A percentile compares a stretch with the other conserved stretches of the same genome.
Conservation (phyloP, 306 rosid species). For the Trichosanthes truncata region DNA sequence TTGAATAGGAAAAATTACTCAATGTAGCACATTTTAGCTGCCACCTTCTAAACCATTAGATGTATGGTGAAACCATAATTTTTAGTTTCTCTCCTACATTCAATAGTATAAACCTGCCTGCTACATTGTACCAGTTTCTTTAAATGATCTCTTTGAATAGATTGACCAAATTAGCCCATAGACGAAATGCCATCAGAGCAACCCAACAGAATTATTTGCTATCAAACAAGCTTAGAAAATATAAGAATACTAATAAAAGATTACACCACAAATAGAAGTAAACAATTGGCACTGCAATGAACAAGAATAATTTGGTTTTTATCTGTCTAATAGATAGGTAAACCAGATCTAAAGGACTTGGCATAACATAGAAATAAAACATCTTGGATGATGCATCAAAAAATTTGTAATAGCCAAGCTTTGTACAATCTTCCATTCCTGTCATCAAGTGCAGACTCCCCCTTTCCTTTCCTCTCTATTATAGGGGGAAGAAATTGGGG, state of each 20-base stretch:
- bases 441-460: background rate
- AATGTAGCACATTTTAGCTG: too few species aligned
- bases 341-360: background rate
- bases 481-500: background rate
- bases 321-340: background rate
- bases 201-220: background rate
- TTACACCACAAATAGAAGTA: background rate
- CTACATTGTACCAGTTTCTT: too few species aligned
- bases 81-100: too few species aligned
- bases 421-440: background rate
- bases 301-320: background rate
- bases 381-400: background rate
- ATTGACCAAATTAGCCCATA: background rate
- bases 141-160: too few species aligned
- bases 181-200: background rate
- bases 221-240: background rate
- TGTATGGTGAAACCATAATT: too few species aligned
- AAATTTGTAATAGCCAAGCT: background rate
- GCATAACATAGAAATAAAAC: background rate
- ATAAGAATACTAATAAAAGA: background rate
- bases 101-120: too few species aligned
- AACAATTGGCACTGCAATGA: background rate
- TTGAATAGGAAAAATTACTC: too few species aligned
- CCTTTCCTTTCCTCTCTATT: background rate
- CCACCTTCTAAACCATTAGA: too few species aligned